Percentiles rank a stretch among this genome's conserved stretches.
Evolutionary conservation across 176 grass and related monocot genomes (phyloP).

Genomic region (Cymbopogon citratus): DNA sequence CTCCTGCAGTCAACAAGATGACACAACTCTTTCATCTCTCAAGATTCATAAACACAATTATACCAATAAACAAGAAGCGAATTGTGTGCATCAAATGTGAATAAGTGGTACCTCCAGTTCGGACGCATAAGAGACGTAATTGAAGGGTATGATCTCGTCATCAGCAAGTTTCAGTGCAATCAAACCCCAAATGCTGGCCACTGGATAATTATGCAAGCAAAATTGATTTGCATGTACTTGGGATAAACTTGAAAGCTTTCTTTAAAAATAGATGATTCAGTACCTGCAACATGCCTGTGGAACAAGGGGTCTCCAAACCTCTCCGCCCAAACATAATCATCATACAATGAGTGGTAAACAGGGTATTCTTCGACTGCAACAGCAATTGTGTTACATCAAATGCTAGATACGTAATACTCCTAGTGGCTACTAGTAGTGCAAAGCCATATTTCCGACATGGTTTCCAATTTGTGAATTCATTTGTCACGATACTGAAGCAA

Average conservation of each 20-base stretch:
- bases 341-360: slow-evolving; percentile 84
- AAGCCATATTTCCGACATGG: background rate
- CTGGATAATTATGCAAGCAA: slow-evolving; percentile 23
- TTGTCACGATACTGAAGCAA: background rate
- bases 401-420: background rate
- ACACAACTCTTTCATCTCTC: background rate
- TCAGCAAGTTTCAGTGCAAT: slow-evolving; percentile 84
- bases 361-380: slow-evolving; percentile 53
- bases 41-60: background rate
- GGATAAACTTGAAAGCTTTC: background rate
- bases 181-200: slow-evolving; percentile 86
- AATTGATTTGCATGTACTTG: background rate
- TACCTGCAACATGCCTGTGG: slow-evolving; percentile 89
- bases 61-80: background rate
- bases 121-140: slow-evolving; percentile 53
- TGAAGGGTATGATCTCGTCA: slow-evolving; percentile 81
- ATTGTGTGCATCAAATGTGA: background rate
- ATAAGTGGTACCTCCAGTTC: slow-evolving; percentile 45
- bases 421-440: background rate
- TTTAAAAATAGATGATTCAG: background rate
- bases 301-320: slow-evolving; percentile 85
- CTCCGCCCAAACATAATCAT: slow-evolving; percentile 84
- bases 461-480: background rate
- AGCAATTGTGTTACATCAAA: slow-evolving; percentile 11
- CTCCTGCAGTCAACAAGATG: slow-evolving; percentile 30